Percentiles rank a stretch among this genome's conserved stretches.
Conservation (phyloP, 2,329 filamentous ascomycete genomes). For the Zopfia rhizophila region DNA sequence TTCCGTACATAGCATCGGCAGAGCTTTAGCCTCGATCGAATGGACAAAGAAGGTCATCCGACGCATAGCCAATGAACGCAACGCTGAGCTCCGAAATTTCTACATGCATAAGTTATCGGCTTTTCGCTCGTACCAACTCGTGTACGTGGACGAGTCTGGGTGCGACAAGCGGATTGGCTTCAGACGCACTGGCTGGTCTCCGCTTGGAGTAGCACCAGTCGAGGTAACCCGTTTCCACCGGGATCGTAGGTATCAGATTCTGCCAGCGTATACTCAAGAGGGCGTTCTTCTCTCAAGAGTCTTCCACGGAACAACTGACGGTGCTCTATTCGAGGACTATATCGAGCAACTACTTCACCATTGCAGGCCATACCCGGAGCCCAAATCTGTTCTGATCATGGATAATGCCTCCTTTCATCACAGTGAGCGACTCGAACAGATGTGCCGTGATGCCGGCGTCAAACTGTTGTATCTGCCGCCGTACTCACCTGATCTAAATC, state of each 20-base stretch:
- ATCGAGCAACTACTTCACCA: constrained; percentile 1
- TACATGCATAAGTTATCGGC: no score
- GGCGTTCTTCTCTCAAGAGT: no score
- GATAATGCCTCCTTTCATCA: no score
- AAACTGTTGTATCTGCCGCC: constrained; percentile 43
- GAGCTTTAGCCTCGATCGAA: no score
- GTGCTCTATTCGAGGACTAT: constrained; percentile 1
- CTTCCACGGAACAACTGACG: constrained; percentile 1
- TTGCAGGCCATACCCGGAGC: no score
- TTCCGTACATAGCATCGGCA: no score
- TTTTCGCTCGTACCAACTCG: no score
- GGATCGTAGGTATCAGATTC: constrained; percentile 1
- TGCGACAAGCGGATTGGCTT: constrained; percentile 3
- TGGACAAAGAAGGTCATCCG: no score
- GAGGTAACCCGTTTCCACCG: neutral
- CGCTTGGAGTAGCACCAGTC: neutral
- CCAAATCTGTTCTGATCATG: no score
- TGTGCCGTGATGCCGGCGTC: no score
- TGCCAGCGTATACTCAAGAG: neutral
- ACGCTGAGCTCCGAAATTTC: no score
- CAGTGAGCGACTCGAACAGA: constrained; percentile 32
- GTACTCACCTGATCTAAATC: constrained; percentile 49
- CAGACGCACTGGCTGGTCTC: constrained; percentile 16
- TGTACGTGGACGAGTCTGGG: constrained; percentile 1
- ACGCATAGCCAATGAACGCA: no score